These are phyloP conservation scores for Cairneyella variabilis DNA, from an alignment of 495 filamentous ascomycete species.

Conservation along the genomic window DNA sequence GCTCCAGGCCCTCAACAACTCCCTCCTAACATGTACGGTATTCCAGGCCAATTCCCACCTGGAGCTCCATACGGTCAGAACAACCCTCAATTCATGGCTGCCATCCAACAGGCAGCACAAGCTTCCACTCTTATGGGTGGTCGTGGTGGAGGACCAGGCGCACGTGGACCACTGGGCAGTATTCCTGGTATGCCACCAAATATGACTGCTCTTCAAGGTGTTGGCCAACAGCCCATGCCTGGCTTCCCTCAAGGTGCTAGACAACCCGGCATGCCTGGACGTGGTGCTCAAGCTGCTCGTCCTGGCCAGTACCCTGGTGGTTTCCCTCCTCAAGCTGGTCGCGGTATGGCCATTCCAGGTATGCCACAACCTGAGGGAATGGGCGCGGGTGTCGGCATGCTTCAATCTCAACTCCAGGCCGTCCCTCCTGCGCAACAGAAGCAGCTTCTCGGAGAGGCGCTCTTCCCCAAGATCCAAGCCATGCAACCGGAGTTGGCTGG, in stretches of 20 bases:
- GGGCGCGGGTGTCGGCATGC: slow-evolving; percentile 35
- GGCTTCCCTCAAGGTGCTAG: slow-evolving; percentile 51
- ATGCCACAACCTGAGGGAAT: slow-evolving; percentile 20
- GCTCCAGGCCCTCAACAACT: slow-evolving; percentile 72
- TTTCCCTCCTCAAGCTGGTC: slow-evolving; percentile 28
- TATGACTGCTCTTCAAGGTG: slow-evolving; percentile 48
- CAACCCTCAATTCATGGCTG: slow-evolving; percentile 49
- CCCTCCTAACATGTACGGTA: slow-evolving; percentile 72
- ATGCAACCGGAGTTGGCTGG: slow-evolving; percentile 93
- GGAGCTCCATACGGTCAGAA: slow-evolving; percentile 46
- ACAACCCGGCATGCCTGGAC: slow-evolving; percentile 37
- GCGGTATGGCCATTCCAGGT: slow-evolving; percentile 35
- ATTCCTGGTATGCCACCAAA: slow-evolving; percentile 61
- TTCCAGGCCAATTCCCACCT: slow-evolving; percentile 72
- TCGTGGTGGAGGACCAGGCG: slow-evolving; percentile 67
- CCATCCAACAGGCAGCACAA: slow-evolving; percentile 68
- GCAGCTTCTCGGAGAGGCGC: slow-evolving; percentile 93
- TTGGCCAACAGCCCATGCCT: slow-evolving; percentile 58
- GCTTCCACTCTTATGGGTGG: slow-evolving; percentile 54
- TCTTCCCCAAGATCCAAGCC: slow-evolving; percentile 95
- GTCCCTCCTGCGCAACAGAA: slow-evolving; percentile 69
- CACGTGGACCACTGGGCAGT: slow-evolving; percentile 71
- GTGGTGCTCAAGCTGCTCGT: slow-evolving; percentile 37
- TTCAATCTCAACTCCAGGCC: slow-evolving; percentile 44
- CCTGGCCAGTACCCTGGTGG: slow-evolving; percentile 41